Percentiles rank a stretch among this genome's conserved stretches.
Evolutionary conservation across 345 rosid species (phyloP).

Genomic region (Turnera subulata): DNA sequence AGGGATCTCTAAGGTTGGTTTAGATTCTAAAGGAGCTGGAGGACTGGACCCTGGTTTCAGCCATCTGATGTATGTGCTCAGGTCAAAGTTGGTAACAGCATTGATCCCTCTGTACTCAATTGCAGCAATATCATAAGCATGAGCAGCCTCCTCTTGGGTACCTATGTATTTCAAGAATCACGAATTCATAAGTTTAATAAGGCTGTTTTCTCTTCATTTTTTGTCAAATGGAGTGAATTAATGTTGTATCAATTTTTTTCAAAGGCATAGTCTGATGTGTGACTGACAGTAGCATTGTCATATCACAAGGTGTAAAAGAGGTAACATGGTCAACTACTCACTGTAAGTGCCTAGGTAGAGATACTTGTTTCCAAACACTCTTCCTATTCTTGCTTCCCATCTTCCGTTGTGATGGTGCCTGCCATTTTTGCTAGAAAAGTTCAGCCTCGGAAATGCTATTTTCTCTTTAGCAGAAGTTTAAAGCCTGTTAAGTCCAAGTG

Average conservation of each 20-base stretch:
- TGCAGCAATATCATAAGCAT: conserved; percentile 19
- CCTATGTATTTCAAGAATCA: conserved; percentile 13
- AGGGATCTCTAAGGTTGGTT: conserved; percentile 6
- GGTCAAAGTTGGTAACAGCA: conserved; percentile 18
- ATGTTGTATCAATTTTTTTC: too few species aligned
- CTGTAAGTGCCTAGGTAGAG: conserved; percentile 73
- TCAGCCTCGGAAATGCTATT: background rate
- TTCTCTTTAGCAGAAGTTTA: background rate
- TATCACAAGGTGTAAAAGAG: too few species aligned
- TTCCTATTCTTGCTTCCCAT: conserved; percentile 76
- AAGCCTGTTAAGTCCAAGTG: background rate
- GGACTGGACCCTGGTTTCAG: conserved; percentile 25
- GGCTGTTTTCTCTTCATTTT: too few species aligned
- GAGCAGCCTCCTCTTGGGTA: conserved; percentile 39
- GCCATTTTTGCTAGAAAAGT: conserved; percentile 10
- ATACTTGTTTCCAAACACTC: conserved; percentile 69
- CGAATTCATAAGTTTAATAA: too few species aligned
- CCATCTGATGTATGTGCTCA: conserved; percentile 21
- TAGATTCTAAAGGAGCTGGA: conserved; percentile 15
- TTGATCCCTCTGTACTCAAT: conserved; percentile 16
- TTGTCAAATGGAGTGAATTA: too few species aligned
- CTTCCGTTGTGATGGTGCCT: conserved; percentile 73
- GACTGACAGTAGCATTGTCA: too few species aligned
- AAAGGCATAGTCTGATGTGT: too few species aligned
- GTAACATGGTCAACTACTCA: conserved; percentile 24